Base-by-base conservation (phyloP, 352 stramenopile genomes). In the Elongisporangium prolatum region DNA sequence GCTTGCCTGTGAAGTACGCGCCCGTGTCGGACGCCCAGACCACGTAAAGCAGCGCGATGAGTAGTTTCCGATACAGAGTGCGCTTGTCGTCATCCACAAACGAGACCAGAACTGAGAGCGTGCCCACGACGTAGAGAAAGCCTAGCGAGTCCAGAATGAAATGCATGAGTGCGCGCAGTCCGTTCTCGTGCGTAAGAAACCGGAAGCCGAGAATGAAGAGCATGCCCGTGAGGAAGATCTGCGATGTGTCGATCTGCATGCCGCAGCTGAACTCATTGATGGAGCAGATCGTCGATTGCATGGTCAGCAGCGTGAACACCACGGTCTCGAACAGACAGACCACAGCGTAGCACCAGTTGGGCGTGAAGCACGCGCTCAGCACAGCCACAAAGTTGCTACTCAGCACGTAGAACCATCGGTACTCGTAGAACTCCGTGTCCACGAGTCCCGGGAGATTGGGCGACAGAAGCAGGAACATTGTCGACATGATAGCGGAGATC, bases 1-100 rank as follows among this genome's bases (percentile, higher is more conserved):
- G 57, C 52, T 97, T 89, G 21, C 96, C 96, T 1, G 86, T 88
- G 56, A 98, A 88, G 64, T 98, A 99, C 8, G 94, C 94, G 16
- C 93, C 93, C 6, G 97, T 94, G 71, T 98, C 96, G 49, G 82
- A 89, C 21, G 75, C 78, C 81, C 81, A 91, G 3, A 87, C 81
- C 6, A 91, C 74, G 52, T 82, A 86, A 1, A 91, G 68, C 55
- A 91, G 62, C 48, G 76, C 77, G 34, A 91, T 86, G 4, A 86
- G 69, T 21, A 87, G 54, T 28, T 89, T 84, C 7, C 79, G 72
- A 53, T 85, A 87, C 0, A 82, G 55, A 24, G 61, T 71, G 5
- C 69, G 56, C 37, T 78, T 72, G 63, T 79, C 70, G 54, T 86
- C 76, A 48, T 89, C 80, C 28, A 89, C 77, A 50, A 88, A 80